These are phyloP conservation scores for Xylaria sp. DNA, from an alignment of 2,329 filamentous ascomycete genomes.

Conservation along the genomic window DNA sequence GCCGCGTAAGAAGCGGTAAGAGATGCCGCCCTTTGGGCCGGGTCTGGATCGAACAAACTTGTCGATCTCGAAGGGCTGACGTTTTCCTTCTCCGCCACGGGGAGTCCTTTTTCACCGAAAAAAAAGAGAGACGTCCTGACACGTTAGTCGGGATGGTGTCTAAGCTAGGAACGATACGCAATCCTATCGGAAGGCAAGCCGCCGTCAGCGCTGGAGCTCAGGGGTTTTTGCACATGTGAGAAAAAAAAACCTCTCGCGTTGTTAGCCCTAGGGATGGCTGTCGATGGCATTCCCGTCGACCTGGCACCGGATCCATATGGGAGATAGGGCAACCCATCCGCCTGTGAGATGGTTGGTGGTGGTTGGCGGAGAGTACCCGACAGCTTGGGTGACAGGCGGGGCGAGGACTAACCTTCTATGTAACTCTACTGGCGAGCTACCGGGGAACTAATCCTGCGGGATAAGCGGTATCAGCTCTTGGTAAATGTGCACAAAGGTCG, in stretches of 20 bases:
- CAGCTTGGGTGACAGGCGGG: constrained; percentile 19
- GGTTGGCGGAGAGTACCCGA: constrained; percentile 22
- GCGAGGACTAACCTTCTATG: constrained; percentile 9
- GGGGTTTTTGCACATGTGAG: neutral
- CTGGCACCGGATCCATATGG: constrained; percentile 8
- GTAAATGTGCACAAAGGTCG: neutral
- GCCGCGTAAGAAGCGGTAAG: neutral
- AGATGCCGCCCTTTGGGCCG: neutral
- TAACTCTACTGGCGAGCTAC: constrained; percentile 8
- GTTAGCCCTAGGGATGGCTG: neutral
- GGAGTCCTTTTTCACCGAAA: neutral
- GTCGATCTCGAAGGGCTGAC: neutral
- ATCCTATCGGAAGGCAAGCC: neutral
- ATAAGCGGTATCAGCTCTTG: neutral
- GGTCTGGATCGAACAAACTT: neutral
- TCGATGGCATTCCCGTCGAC: constrained; percentile 1
- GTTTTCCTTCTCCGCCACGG: neutral
- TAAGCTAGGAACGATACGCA: neutral
- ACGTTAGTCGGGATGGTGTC: neutral
- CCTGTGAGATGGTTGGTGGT: constrained; percentile 22
- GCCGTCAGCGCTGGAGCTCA: neutral
- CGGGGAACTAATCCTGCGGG: constrained; percentile 15
- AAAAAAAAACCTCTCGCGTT: neutral
- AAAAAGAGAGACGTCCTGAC: neutral
- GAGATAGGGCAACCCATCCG: constrained; percentile 5